These are phyloP conservation scores for Aspergillus sparsus DNA, from an alignment of 495 filamentous ascomycete species.

Conservation along the genomic window DNA sequence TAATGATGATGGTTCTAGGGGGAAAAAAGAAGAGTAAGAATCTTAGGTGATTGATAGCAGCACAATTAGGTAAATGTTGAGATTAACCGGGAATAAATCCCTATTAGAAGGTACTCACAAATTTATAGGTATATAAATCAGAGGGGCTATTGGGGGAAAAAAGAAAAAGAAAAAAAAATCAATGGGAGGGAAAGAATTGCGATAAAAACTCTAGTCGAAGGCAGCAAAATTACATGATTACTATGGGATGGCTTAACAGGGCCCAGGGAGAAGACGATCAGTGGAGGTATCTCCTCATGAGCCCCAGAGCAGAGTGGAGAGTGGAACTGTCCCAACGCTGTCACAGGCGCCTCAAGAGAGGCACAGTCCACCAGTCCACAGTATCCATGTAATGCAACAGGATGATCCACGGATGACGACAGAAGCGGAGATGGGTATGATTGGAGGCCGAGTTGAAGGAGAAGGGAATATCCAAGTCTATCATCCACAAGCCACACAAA, in stretches of 20 bases:
- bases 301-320: constrained; percentile 2
- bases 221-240: constrained; percentile 27
- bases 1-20: constrained; percentile 23
- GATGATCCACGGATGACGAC: constrained; percentile 27
- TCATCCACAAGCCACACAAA: constrained; percentile 7
- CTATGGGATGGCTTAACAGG: not conserved
- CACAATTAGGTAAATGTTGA: no score
- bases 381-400: not conserved
- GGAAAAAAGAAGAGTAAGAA: not conserved
- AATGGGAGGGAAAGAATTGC: constrained; percentile 13
- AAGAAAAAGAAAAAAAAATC: not conserved
- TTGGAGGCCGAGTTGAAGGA: not conserved
- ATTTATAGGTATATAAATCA: no score
- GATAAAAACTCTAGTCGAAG: constrained; percentile 13
- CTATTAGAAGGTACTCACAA: not conserved
- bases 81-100: no score
- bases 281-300: constrained; percentile 14
- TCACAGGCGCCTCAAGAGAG: constrained; percentile 13
- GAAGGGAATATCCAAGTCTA: not conserved
- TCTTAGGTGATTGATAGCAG: not conserved
- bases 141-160: not conserved
- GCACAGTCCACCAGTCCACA: constrained; percentile 9
- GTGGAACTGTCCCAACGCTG: not conserved
- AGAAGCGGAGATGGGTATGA: not conserved
- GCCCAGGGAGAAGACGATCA: constrained; percentile 18